These are phyloP conservation scores for Pontederia paniculata DNA, from an alignment of 176 grass and related monocot species.

Conservation along the genomic window DNA sequence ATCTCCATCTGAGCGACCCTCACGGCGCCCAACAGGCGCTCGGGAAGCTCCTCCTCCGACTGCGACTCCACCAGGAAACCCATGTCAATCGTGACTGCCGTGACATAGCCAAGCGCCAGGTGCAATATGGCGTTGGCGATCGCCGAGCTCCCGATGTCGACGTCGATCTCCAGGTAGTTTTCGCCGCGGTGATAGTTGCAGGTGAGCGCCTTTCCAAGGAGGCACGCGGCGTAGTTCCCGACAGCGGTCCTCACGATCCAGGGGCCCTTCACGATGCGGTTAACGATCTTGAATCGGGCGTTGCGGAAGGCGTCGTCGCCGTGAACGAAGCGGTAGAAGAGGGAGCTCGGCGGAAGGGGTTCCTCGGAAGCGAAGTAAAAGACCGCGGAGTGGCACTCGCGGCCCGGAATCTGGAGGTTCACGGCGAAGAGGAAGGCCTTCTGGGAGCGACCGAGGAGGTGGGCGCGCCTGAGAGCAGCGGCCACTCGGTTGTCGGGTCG, in stretches of 20 bases:
- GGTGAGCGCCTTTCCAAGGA: constrained; percentile 88
- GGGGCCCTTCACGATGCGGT: constrained; percentile 90
- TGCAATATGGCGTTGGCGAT: constrained; percentile 79
- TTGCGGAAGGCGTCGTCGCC: constrained; percentile 87
- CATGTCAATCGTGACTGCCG: constrained; percentile 84
- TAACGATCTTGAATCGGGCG: constrained; percentile 93
- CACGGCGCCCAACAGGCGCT: constrained; percentile 68
- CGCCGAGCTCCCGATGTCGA: constrained; percentile 89
- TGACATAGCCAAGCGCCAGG: constrained; percentile 66
- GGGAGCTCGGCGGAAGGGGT: constrained; percentile 57
- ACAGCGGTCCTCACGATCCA: constrained; percentile 87
- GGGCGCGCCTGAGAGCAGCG: constrained; percentile 47
- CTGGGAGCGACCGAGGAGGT: constrained; percentile 32
- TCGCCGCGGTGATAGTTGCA: constrained; percentile 73
- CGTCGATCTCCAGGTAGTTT: constrained; percentile 93
- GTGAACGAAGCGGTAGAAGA: constrained; percentile 69
- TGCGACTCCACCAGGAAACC: constrained; percentile 81
- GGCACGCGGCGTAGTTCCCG: constrained; percentile 81
- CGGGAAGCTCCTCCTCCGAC: constrained; percentile 78
- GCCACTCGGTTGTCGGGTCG: constrained; percentile 54
- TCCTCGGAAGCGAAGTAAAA: constrained; percentile 82
- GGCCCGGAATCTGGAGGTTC: constrained; percentile 90
- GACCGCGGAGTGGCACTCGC: constrained; percentile 81
- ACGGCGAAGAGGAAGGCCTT: constrained; percentile 75
- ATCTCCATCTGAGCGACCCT: constrained; percentile 94